Evolutionary conservation across 208 protist species (phyloP).

Genomic region (Leishmania guyanensis): DNA sequence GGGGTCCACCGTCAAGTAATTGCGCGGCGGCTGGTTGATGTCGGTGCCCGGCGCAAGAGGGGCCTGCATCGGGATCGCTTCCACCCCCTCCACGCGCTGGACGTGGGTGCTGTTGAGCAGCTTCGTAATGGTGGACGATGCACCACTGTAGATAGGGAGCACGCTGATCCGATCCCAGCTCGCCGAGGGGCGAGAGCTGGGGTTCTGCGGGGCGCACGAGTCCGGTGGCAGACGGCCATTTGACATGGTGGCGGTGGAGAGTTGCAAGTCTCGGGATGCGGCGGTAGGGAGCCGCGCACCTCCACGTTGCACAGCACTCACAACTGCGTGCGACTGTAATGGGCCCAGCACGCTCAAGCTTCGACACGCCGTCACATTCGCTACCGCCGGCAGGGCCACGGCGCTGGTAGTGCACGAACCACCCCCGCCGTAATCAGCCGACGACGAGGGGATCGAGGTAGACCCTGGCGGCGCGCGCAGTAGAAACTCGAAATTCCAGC

Average conservation of each 20-base stretch:
- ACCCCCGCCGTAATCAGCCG: neutral
- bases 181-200: neutral
- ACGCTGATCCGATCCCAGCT: constrained; percentile 25
- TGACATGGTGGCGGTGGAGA: neutral
- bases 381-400: neutral
- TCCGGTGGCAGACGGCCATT: neutral
- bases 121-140: constrained; percentile 14
- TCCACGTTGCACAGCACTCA: neutral
- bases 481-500: constrained; percentile 66
- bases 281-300: neutral
- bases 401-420: neutral
- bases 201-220: neutral
- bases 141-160: constrained; percentile 19
- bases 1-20: constrained; percentile 72
- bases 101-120: constrained; percentile 58
- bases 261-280: neutral
- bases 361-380: neutral
- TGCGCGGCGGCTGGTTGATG: constrained; percentile 69
- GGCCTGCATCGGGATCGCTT: constrained; percentile 55
- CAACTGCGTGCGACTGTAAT: neutral
- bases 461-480: constrained; percentile 37
- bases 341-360: constrained; percentile 7
- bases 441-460: neutral
- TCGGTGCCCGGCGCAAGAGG: constrained; percentile 66
- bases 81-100: constrained; percentile 58